phyloP scores from a whole-genome alignment of 2,329 filamentous ascomycete species.

The Plectosphaerella sp. region DNA sequence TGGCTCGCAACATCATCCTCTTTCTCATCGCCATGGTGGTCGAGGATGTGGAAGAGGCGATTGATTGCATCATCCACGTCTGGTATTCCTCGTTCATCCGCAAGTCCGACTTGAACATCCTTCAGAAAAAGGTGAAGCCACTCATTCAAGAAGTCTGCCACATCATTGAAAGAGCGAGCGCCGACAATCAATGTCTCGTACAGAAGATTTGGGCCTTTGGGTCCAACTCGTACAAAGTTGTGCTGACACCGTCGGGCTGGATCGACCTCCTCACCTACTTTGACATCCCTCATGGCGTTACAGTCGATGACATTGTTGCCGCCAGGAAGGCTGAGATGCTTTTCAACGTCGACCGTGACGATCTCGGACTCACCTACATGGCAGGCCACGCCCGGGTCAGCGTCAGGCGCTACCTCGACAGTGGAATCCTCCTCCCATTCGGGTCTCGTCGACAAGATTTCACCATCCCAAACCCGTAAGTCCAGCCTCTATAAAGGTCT shows the following conservation, averaged over 20 bases:
- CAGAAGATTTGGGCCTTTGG: slow-evolving; percentile 12
- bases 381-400: slow-evolving; percentile 1
- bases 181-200: neutral
- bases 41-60: slow-evolving; percentile 4
- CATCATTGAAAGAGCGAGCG: slow-evolving; percentile 6
- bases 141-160: slow-evolving; percentile 9
- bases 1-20: slow-evolving; percentile 32
- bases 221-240: slow-evolving; percentile 4
- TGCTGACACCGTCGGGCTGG: slow-evolving; percentile 9
- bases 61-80: slow-evolving; percentile 13
- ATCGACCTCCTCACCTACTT: slow-evolving; percentile 7
- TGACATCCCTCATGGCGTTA: slow-evolving; percentile 6
- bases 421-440: slow-evolving; percentile 13
- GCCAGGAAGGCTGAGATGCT: no score
- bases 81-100: slow-evolving; percentile 14
- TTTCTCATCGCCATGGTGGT: slow-evolving; percentile 23
- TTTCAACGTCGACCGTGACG: neutral
- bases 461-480: slow-evolving; percentile 11
- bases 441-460: slow-evolving; percentile 6
- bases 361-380: slow-evolving; percentile 1
- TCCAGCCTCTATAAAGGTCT: neutral
- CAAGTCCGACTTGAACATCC: slow-evolving; percentile 5
- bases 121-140: slow-evolving; percentile 6
- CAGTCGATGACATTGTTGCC: neutral
- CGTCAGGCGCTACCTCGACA: slow-evolving; percentile 5